A percentile compares a stretch with the other conserved stretches of the same genome.
Evolutionary conservation across 495 filamentous ascomycete species (phyloP).

Genomic region (Lophiostoma macrostomum): DNA sequence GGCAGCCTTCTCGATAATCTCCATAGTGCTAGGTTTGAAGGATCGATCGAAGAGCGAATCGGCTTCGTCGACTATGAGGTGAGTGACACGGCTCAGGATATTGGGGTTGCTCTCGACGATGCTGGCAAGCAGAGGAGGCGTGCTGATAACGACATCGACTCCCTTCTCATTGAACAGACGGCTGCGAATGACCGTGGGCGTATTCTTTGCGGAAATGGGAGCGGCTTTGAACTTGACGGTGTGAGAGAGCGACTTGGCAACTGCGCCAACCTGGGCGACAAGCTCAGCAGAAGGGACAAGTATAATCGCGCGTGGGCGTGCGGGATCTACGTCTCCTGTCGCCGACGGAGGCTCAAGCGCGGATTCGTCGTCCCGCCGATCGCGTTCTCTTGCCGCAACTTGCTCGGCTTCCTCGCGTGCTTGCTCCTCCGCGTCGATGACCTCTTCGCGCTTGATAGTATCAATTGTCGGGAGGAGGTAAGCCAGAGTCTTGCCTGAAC

Average conservation of each 20-base stretch:
- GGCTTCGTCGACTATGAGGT: conserved; percentile 90
- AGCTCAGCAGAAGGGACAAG: conserved; percentile 93
- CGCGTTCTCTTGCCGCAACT: conserved; percentile 49
- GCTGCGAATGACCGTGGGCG: conserved; percentile 75
- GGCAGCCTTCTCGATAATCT: conserved; percentile 71
- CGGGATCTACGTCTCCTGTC: conserved; percentile 66
- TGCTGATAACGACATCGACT: conserved; percentile 82
- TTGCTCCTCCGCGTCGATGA: conserved; percentile 53
- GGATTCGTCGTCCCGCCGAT: conserved; percentile 48
- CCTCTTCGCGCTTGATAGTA: conserved; percentile 75
- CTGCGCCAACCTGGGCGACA: conserved; percentile 76
- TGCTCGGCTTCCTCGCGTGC: conserved; percentile 44
- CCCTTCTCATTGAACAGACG: conserved; percentile 76
- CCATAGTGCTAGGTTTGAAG: conserved; percentile 76
- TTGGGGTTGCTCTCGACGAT: conserved; percentile 85
- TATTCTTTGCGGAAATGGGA: conserved; percentile 71
- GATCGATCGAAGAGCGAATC: conserved; percentile 92
- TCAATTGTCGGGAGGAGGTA: conserved; percentile 82
- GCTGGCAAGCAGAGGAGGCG: conserved; percentile 81
- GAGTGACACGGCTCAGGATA: conserved; percentile 77
- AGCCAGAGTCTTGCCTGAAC: conserved; percentile 92
- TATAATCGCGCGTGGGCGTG: conserved; percentile 77
- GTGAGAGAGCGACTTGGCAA: conserved; percentile 79
- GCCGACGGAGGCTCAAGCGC: conserved; percentile 55
- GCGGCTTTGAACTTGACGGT: conserved; percentile 76